phyloP scores from a whole-genome alignment of 164 flowering plant species.

The Echeveria elegans region DNA sequence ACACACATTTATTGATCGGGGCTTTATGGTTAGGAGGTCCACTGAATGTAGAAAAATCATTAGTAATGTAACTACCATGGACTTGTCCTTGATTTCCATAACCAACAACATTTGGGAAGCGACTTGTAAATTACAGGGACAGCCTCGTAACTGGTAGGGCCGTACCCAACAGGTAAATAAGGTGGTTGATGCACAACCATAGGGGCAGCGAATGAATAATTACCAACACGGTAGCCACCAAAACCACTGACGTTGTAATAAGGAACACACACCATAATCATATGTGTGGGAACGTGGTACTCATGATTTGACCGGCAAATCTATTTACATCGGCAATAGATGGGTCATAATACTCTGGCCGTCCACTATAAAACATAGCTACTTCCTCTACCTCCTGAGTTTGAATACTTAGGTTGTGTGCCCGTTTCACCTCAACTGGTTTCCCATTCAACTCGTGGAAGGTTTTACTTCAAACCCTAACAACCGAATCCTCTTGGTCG shows the following conservation, averaged over 20 bases:
- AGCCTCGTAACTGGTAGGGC: slow-evolving; percentile 48
- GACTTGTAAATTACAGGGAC: slow-evolving; percentile 55
- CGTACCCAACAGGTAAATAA: slow-evolving; percentile 36
- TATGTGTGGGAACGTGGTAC: slow-evolving; percentile 69
- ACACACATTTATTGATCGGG: background rate
- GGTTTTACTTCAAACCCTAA: slow-evolving; percentile 56
- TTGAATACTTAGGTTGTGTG: slow-evolving; percentile 86
- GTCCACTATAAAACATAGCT: slow-evolving; percentile 24
- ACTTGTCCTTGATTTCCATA: slow-evolving; percentile 78
- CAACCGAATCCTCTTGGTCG: slow-evolving; percentile 86
- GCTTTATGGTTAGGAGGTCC: background rate
- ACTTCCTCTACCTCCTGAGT: slow-evolving; percentile 36
- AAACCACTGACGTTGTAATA: slow-evolving; percentile 19
- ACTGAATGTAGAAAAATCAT: slow-evolving; percentile 39
- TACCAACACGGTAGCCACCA: background rate
- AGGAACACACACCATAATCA: slow-evolving; percentile 55
- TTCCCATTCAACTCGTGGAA: slow-evolving; percentile 81
- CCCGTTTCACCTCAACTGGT: slow-evolving; percentile 75
- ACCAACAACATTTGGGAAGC: slow-evolving; percentile 69
- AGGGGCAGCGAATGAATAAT: background rate
- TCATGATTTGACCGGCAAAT: slow-evolving; percentile 61
- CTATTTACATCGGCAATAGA: slow-evolving; percentile 44
- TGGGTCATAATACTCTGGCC: slow-evolving; percentile 57
- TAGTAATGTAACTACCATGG: slow-evolving; percentile 64
- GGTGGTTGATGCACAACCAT: background rate